Conservation (phyloP, 441 rosid genomes). For the Adansonia gregorii region DNA sequence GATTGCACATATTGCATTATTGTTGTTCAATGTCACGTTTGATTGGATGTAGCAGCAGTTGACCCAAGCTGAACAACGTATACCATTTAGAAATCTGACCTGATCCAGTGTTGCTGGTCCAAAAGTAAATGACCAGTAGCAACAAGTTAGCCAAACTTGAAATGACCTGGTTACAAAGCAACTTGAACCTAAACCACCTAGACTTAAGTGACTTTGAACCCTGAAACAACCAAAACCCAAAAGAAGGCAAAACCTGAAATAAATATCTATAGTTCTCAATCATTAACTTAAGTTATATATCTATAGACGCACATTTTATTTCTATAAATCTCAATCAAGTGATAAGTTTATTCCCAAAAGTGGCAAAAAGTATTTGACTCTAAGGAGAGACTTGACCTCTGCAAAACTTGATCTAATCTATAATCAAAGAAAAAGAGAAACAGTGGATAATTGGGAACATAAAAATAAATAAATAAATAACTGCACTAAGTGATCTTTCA, state of each 20-base stretch:
- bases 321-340: background rate
- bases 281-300: background rate
- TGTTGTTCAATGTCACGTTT: background rate
- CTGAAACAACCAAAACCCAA: background rate
- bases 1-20: background rate
- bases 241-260: background rate
- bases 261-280: background rate
- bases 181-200: background rate
- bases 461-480: background rate
- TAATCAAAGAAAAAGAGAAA: background rate
- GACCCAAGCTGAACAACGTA: background rate
- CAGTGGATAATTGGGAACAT: background rate
- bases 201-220: background rate
- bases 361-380: background rate
- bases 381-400: background rate
- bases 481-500: background rate
- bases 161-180: background rate
- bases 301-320: background rate
- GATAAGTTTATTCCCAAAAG: background rate
- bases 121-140: background rate
- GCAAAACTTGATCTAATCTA: background rate
- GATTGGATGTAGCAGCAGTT: slow-evolving; percentile 3
- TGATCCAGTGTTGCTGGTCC: background rate
- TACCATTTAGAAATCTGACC: background rate
- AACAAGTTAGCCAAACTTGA: background rate